phyloP scores from a whole-genome alignment of 2,329 filamentous ascomycete species.

The Epicoccum nigrum region DNA sequence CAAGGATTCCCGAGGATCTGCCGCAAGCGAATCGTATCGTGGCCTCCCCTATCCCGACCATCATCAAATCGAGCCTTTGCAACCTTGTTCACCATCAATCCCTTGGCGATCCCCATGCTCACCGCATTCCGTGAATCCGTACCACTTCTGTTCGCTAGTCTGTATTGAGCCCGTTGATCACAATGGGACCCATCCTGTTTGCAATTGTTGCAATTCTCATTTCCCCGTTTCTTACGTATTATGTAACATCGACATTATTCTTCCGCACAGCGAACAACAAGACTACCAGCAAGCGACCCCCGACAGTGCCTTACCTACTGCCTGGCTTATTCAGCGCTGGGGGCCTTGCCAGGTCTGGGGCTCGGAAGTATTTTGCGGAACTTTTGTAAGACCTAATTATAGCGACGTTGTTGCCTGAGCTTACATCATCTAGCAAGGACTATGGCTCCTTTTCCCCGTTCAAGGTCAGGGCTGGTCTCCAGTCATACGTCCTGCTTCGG shows the following conservation, averaged over 20 bases:
- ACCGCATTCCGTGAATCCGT: not conserved
- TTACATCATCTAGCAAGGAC: constrained; percentile 27
- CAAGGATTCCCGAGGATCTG: constrained; percentile 3
- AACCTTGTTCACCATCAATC: not conserved
- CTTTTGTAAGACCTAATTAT: constrained; percentile 24
- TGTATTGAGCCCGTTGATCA: not conserved
- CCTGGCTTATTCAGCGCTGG: constrained; percentile 31
- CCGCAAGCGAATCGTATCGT: constrained; percentile 8
- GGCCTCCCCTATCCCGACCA: not conserved
- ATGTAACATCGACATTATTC: constrained; percentile 28
- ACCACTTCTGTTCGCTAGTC: not conserved
- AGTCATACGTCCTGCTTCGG: constrained; percentile 29
- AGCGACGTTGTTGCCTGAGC: not conserved
- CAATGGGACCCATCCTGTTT: constrained; percentile 2
- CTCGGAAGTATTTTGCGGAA: constrained; percentile 32
- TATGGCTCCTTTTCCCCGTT: constrained; percentile 34
- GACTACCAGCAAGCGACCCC: constrained; percentile 21
- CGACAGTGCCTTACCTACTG: constrained; percentile 31
- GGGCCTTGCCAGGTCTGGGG: constrained; percentile 25
- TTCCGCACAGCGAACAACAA: constrained; percentile 23
- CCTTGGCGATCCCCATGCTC: not conserved
- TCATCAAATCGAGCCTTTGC: not conserved
- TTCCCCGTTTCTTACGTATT: constrained; percentile 31
- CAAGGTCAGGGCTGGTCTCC: constrained; percentile 26
- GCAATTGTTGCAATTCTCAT: constrained; percentile 9